Percentiles rank a stretch among this genome's conserved stretches.
These are phyloP conservation scores for Chlorencoelia australis DNA, from an alignment of 2,329 filamentous ascomycete genomes.

Conservation along the genomic window DNA sequence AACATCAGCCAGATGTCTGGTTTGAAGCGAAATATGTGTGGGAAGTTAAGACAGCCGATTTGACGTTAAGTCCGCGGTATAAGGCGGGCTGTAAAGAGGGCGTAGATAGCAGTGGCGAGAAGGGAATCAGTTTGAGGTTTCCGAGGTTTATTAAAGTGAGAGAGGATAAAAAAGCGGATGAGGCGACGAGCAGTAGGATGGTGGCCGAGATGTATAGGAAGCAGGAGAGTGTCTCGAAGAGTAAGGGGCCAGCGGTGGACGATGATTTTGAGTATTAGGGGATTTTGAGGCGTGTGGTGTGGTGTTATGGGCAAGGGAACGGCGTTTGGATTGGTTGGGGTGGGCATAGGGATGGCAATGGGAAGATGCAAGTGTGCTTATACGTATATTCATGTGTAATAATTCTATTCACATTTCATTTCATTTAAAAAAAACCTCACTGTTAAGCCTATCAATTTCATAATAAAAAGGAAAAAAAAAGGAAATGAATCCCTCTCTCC, in stretches of 20 bases:
- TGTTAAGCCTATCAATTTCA: no score
- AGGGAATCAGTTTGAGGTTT: conserved; percentile 82
- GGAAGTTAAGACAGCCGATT: conserved; percentile 95
- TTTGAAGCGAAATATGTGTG: conserved; percentile 91
- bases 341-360: no score
- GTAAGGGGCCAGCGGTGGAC: conserved; percentile 77
- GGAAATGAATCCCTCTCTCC: no score
- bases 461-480: no score
- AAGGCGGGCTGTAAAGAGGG: conserved; percentile 81
- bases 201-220: conserved; percentile 96
- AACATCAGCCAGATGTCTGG: conserved; percentile 97
- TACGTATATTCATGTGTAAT: no score
- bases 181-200: conserved; percentile 74
- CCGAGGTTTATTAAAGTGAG: conserved; percentile 84
- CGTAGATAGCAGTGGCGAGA: conserved; percentile 57
- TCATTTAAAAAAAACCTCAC: no score
- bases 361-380: no score
- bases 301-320: no score
- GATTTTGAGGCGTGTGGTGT: no score
- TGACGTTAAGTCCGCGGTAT: conserved; percentile 87
- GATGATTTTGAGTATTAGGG: conserved; percentile 92
- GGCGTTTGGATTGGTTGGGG: no score
- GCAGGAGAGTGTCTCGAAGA: conserved; percentile 79
- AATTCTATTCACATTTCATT: no score
- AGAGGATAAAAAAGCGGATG: conserved; percentile 91